A percentile compares a stretch with the other conserved stretches of the same genome.
These are phyloP conservation scores for Coprinellus aureogranulatus DNA, from an alignment of 768 basidiomycete species.

Conservation along the genomic window DNA sequence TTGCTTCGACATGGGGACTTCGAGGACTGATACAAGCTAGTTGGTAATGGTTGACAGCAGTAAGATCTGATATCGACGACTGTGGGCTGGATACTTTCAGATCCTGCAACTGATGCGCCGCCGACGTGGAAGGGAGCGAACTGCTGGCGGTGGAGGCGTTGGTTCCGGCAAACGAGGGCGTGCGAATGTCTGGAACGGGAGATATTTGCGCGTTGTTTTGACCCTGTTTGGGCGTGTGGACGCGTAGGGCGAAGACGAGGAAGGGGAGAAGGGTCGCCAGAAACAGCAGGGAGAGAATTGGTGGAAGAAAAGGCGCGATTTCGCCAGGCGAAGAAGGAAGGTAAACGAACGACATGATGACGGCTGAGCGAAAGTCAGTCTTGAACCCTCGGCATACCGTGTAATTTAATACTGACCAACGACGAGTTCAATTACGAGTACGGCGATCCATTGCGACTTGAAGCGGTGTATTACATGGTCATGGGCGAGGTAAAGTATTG, in stretches of 20 bases:
- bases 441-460: constrained; percentile 2
- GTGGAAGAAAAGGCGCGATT: background rate
- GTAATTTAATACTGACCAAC: constrained; percentile 4
- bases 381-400: background rate
- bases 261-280: constrained; percentile 2
- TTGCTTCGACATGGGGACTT: background rate
- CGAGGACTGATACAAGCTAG: background rate
- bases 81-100: constrained; percentile 5
- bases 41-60: constrained; percentile 9
- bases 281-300: constrained; percentile 8
- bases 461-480: background rate
- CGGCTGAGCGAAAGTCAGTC: constrained; percentile 3
- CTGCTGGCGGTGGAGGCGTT: background rate
- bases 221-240: constrained; percentile 5
- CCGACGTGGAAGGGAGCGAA: background rate
- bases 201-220: constrained; percentile 6
- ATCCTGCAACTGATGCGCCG: constrained; percentile 1
- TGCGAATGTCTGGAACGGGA: constrained; percentile 6
- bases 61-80: constrained; percentile 4
- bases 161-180: constrained; percentile 11
- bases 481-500: constrained; percentile 7
- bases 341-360: background rate
- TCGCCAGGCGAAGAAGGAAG: background rate
- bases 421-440: constrained; percentile 9
- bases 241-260: constrained; percentile 7